phyloP scores from a whole-genome alignment of 495 filamentous ascomycete species.

The Saxispiralis lemnorum region DNA sequence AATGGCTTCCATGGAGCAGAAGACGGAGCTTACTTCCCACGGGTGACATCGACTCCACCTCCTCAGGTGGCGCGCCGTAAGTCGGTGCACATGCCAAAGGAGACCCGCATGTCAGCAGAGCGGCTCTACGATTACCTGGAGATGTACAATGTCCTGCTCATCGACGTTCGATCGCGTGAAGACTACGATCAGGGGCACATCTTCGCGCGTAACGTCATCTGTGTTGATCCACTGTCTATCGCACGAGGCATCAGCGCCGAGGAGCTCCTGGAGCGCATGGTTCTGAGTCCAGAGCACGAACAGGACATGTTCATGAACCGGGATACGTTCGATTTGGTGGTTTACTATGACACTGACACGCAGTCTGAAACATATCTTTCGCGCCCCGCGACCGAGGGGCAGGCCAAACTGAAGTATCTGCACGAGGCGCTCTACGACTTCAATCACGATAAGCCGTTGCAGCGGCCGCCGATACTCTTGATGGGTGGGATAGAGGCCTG shows the following conservation, averaged over 20 bases:
- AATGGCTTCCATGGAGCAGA: conserved; percentile 12
- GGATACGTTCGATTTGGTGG: conserved; percentile 65
- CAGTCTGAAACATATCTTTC: conserved; percentile 28
- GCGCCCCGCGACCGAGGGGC: conserved; percentile 22
- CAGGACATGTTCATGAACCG: conserved; percentile 55
- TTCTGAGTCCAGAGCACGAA: conserved; percentile 61
- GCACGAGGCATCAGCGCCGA: conserved; percentile 67
- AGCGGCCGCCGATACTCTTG: conserved; percentile 55
- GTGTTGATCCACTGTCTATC: conserved; percentile 69
- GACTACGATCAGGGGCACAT: conserved; percentile 82
- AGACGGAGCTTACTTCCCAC: conserved; percentile 21
- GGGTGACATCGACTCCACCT: background rate
- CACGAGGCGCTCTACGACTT: conserved; percentile 68
- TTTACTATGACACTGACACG: conserved; percentile 72
- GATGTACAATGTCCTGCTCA: conserved; percentile 49
- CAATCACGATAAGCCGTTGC: conserved; percentile 57
- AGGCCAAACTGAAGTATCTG: conserved; percentile 48
- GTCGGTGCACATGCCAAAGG: conserved; percentile 38
- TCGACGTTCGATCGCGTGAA: conserved; percentile 70
- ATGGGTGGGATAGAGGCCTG: conserved; percentile 71
- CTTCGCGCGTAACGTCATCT: conserved; percentile 60
- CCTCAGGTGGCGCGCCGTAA: conserved; percentile 12
- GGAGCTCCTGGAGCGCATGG: conserved; percentile 62
- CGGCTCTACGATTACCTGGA: conserved; percentile 47
- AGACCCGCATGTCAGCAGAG: conserved; percentile 44